These are phyloP conservation scores for Metschnikowia santaceciliae DNA, from an alignment of 805 yeast genomes.

Conservation along the genomic window DNA sequence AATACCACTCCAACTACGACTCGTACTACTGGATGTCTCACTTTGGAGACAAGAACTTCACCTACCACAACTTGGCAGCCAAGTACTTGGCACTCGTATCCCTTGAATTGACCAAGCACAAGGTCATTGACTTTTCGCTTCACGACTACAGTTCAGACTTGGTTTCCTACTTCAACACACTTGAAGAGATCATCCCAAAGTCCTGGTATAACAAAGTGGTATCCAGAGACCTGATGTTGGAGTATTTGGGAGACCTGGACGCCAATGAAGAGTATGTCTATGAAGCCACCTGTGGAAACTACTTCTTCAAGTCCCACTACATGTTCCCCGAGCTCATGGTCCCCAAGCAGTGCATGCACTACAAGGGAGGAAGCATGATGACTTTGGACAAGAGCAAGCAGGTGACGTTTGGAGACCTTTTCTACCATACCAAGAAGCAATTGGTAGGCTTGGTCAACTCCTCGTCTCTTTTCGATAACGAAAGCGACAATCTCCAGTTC, in stretches of 20 bases:
- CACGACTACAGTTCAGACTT: constrained; percentile 47
- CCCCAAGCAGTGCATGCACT: constrained; percentile 9
- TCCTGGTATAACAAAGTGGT: constrained; percentile 29
- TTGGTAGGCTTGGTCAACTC: constrained; percentile 20
- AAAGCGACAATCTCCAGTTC: constrained; percentile 25
- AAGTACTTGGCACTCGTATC: constrained; percentile 56
- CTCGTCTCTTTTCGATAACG: constrained; percentile 27
- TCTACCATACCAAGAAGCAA: constrained; percentile 24
- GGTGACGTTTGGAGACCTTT: constrained; percentile 21
- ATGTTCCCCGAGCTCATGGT: constrained; percentile 16
- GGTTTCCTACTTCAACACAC: constrained; percentile 30
- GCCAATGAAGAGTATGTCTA: constrained; percentile 12
- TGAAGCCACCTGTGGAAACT: constrained; percentile 7
- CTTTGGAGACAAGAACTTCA: constrained; percentile 50
- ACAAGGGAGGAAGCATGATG: constrained; percentile 7
- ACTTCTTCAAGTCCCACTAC: constrained; percentile 3
- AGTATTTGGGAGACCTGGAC: constrained; percentile 9
- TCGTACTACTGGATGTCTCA: constrained; percentile 52
- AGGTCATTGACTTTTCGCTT: constrained; percentile 48
- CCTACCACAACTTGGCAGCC: constrained; percentile 53
- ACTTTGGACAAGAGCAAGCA: constrained; percentile 8
- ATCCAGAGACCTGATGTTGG: constrained; percentile 2
- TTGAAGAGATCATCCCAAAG: constrained; percentile 28
- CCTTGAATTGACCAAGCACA: constrained; percentile 53
- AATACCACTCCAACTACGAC: constrained; percentile 57